Base-by-base conservation (phyloP, 177 flowering plant genomes). In the Vitis hybrid region DNA sequence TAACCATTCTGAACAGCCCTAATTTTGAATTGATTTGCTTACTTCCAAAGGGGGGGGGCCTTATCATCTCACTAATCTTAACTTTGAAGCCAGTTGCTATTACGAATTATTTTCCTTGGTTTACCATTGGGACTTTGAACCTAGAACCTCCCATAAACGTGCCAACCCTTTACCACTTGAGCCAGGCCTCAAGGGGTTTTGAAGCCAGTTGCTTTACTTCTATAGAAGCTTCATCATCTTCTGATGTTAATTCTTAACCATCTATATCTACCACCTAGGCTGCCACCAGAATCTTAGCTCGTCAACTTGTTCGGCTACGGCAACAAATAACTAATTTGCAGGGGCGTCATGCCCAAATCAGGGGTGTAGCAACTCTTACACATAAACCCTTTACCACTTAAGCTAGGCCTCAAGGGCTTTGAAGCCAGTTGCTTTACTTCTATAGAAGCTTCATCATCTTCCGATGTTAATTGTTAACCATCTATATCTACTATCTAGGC, bases 301-400 rank as follows among this genome's bases (percentile, higher is more conserved):
- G 94, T 52, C 98, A 93, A 79, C 92, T 93, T 74, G 98, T 93
- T 68, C 81, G 97, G n/a, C 79, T 93, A 34, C 77, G 94, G 66
- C 97, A 91, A 73, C 98, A 91, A 80, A 93, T 93, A 18, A 85
- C 88, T 10, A 89, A 93, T 71, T 78, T 93, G 86, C 98, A 93
- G 74, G 96, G 97, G 12, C 89, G 93, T 73, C 93, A 93, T 72
- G 98, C 98, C 20, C 98, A 93, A 66, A 87, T 89, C 64, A 84
- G 97, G 83, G 98, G 98, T 39, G 93, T 93, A 19, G 93, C 93
- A 52, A 93, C 98, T 66, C 92, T 89, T 74, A 93, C 98, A 16
- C 98, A 90, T 26, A 26, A 26, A 26, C 4, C 29, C 29, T 26
- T 5, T 39, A 39, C 7, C 8, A 39, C 8, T 39, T 39, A 5